Evolutionary conservation across 106 monocot genomes (phyloP), one percentile per base, ranked within the genome.

Genomic region (Posidonia australis): DNA sequence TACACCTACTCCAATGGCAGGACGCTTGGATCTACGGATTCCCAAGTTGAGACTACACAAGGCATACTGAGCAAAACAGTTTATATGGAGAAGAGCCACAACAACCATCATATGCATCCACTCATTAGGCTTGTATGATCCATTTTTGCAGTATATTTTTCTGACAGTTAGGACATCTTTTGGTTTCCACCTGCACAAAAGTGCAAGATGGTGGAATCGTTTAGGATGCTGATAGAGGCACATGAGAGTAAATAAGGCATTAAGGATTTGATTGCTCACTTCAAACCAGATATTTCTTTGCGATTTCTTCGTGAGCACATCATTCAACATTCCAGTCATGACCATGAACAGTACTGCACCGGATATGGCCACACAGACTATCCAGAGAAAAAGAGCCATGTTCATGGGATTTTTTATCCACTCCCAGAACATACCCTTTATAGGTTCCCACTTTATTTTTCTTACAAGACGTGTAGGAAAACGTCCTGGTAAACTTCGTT

Each of bases 171-270:
- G 58, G 13, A 80, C 51, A 63, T 90, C 90, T 7, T 43, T 20
- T 1, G 71, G 7, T 5, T 49, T 48, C 86, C 84, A 96, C n/a
- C 82, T 72, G 46, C 69, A 76, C 17, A 91, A 64, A 60, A 91
- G 91, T 0, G 79, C 70, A 55, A 91, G 78, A 72, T 91, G 72
- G 64, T 86, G 58, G 51, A 81, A 70, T 51, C 86, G 59, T 30
- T 53, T 73, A 3, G 91, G 91, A 57, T 91, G 91, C 52, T 91
- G 83, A 46, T 83, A 86, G 36, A 91, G 86, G 64, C 86, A 83
- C 91, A 91, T 91, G 25, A 91, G 83, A 52, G 91, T 91, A 45
- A 91, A 91, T n/a, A 91, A 46, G 16, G 91, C 91, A 65, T 91
- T 91, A 13, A 91, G 53, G 23, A 91, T 79, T 68, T 91, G 91